Percentiles rank a stretch among this genome's conserved stretches.
These are phyloP conservation scores for Cladosporium sp. DNA, from an alignment of 2,329 filamentous ascomycete species.

Conservation along the genomic window DNA sequence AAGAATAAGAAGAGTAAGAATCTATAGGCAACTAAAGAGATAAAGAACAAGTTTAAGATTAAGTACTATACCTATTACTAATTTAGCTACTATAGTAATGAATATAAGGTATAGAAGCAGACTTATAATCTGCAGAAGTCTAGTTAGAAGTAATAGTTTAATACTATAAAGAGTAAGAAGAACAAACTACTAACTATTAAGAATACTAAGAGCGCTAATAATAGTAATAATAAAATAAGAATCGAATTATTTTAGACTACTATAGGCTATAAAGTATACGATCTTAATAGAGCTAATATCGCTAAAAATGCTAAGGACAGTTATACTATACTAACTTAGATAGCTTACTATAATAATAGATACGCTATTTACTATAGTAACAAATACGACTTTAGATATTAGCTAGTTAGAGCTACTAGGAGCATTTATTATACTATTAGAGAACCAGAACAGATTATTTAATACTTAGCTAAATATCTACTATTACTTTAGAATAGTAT, in stretches of 20 bases:
- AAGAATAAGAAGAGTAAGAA: not conserved
- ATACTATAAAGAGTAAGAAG: not conserved
- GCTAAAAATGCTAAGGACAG: too few species aligned
- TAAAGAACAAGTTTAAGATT: not conserved
- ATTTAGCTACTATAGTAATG: not conserved
- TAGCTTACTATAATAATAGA: too few species aligned
- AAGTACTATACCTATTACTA: not conserved
- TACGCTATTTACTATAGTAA: too few species aligned
- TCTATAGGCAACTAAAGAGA: not conserved
- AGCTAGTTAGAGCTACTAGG: too few species aligned
- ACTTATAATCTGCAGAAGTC: not conserved
- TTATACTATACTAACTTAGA: too few species aligned
- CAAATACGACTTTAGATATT: too few species aligned
- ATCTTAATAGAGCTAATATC: too few species aligned
- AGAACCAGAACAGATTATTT: too few species aligned
- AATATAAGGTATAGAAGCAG: not conserved
- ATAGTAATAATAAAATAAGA: not conserved
- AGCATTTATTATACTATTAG: too few species aligned
- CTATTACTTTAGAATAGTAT: not conserved
- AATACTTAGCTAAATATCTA: too few species aligned
- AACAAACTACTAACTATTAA: not conserved
- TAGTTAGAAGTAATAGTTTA: not conserved
- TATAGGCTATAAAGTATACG: conserved; percentile 43
- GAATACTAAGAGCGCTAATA: not conserved
- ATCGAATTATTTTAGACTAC: not conserved